phyloP scores from a whole-genome alignment of 176 grass and related monocot species.

The Coix lacrymajobi region DNA sequence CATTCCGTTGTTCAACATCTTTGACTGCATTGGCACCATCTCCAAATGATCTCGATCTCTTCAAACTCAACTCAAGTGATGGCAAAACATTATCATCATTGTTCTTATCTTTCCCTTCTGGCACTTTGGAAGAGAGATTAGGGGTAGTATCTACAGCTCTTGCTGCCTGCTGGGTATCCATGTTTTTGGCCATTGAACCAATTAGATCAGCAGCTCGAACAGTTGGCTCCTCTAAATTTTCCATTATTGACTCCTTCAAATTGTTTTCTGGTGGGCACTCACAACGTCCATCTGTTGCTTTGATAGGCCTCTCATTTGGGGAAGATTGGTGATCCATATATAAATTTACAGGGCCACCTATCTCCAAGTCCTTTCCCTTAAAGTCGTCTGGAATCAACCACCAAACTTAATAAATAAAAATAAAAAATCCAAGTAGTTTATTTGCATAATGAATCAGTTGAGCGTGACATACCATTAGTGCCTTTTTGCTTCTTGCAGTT shows the following conservation, averaged over 20 bases:
- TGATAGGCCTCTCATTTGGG: conserved; percentile 18
- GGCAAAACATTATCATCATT: conserved; percentile 33
- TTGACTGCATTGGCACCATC: conserved; percentile 19
- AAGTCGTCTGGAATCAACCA: conserved; percentile 46
- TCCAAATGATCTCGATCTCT: conserved; percentile 49
- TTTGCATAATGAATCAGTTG: background rate
- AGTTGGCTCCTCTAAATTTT: conserved; percentile 39
- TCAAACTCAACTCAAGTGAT: conserved; percentile 68
- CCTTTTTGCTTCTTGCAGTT: conserved; percentile 49
- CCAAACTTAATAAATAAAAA: background rate
- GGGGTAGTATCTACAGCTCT: conserved; percentile 23
- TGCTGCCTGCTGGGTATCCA: conserved; percentile 28
- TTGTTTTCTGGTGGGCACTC: conserved; percentile 31
- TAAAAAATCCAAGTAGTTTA: background rate
- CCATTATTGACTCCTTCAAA: conserved; percentile 24
- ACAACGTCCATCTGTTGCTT: conserved; percentile 24
- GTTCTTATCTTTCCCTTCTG: conserved; percentile 37
- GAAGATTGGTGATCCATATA: conserved; percentile 26
- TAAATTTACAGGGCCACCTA: conserved; percentile 45
- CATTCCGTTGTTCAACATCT: conserved; percentile 49
- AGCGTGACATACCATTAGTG: conserved; percentile 44
- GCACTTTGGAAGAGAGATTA: conserved; percentile 36
- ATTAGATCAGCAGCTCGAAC: conserved; percentile 66
- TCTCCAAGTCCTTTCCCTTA: conserved; percentile 72
- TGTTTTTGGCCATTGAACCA: conserved; percentile 51